Base-by-base conservation (phyloP, 768 basidiomycete genomes). In the Podaxis pistillaris region DNA sequence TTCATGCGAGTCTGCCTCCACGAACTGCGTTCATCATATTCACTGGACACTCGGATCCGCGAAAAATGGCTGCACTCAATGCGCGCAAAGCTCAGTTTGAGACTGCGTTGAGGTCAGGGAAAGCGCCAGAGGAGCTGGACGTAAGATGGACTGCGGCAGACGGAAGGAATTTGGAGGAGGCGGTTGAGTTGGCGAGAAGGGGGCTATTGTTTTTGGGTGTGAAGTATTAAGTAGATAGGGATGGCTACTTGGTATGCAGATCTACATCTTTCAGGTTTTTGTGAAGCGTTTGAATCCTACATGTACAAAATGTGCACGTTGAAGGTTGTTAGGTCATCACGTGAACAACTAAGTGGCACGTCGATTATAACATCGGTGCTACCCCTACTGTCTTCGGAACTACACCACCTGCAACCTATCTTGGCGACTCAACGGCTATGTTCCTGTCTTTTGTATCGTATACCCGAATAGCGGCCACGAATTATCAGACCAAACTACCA, bases 21-120 rank as follows among this genome's bases (percentile, higher is more conserved):
- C 85, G 88, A 22, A 93, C 95, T 0, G 94, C 94, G 0, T 72
- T 98, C 22, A 75, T 98, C 58, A 79, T 98, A 41, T 87, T 97
- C 70, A 92, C 90, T 0, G 95, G 96, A 1, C 94, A 98, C 69
- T 87, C 88, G 0, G 93, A 97, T 72, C 95, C 96, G 0, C 85
- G 93, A 0, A 77, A 73, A 6, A 94, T 96, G 93, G 79, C 89
- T 2, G 72, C 80, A 26, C 76, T 98, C 22, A 88, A 87, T 66
- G 83, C 83, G 4, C 81, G 88, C 55, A 90, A 93, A 74, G 75
- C 73, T 3, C 80, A 83, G 33, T 96, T 94, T 68, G 95, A 98
- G 68, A 77, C 69, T 24, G 85, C 83, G 15, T 73, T 90, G 56
- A 79, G 82, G 66, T 74, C 75, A 53, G 86, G 86, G 19, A 84